Evolutionary conservation across 169 alveolate genomes (phyloP).

Genomic region (Prorocentrum cordatum): DNA sequence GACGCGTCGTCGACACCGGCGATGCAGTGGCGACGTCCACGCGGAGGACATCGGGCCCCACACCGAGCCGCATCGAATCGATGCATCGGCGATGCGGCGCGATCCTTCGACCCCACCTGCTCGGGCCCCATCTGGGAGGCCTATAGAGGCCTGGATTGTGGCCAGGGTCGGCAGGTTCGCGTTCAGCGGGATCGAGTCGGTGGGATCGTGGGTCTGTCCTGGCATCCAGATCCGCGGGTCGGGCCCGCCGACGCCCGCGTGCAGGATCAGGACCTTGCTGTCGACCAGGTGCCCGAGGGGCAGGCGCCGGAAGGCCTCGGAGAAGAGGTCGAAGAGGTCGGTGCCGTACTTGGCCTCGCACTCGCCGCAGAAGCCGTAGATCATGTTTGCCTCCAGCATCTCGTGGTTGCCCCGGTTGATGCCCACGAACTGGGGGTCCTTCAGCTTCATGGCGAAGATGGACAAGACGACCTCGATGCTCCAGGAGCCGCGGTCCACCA

Average conservation of each 20-base stretch:
- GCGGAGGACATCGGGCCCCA: no score
- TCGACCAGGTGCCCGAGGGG: slow-evolving; percentile 56
- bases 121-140: no score
- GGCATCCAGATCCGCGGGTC: slow-evolving; percentile 67
- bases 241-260: slow-evolving; percentile 57
- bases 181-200: slow-evolving; percentile 62
- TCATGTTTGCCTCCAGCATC: slow-evolving; percentile 10
- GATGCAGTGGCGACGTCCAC: no score
- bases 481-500: slow-evolving; percentile 68
- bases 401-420: slow-evolving; percentile 68
- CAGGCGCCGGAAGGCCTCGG: slow-evolving; percentile 56
- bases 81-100: no score
- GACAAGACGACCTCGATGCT: slow-evolving; percentile 52
- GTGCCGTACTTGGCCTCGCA: slow-evolving; percentile 48
- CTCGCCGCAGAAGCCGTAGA: slow-evolving; percentile 59
- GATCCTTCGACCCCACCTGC: no score
- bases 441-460: slow-evolving; percentile 27
- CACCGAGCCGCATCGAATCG: no score
- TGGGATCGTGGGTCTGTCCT: slow-evolving; percentile 60
- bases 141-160: no score
- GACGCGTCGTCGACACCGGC: no score
- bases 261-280: slow-evolving; percentile 34
- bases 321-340: slow-evolving; percentile 66
- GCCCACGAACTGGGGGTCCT: slow-evolving; percentile 40
- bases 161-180: slow-evolving; percentile 17